A percentile compares a stretch with the other conserved stretches of the same genome.
These are phyloP conservation scores for Discostella pseudostelligera DNA, from an alignment of 108 stramenopile genomes.

Conservation along the genomic window DNA sequence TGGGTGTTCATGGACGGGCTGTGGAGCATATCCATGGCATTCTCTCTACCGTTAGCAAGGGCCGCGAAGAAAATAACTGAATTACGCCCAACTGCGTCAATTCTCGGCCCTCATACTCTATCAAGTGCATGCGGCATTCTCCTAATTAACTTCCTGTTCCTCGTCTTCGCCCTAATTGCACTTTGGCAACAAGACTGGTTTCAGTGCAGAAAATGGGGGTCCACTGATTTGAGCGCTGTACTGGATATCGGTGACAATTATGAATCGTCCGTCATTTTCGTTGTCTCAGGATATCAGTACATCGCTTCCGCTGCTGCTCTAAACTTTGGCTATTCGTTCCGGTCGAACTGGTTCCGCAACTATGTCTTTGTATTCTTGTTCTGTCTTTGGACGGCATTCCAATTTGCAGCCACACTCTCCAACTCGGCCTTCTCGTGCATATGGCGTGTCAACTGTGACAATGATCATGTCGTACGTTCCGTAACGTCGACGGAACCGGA, in stretches of 20 bases:
- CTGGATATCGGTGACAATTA: constrained; percentile 52
- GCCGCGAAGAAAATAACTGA: constrained; percentile 50
- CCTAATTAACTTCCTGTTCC: constrained; percentile 54
- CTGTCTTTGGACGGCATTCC: constrained; percentile 28
- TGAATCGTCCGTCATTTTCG: constrained; percentile 51
- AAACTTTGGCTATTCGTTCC: constrained; percentile 57
- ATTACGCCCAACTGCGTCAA: constrained; percentile 64
- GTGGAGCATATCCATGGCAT: constrained; percentile 61
- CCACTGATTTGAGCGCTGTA: constrained; percentile 45
- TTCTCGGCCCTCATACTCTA: constrained; percentile 61
- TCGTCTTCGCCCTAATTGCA: constrained; percentile 40
- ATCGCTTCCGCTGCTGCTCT: constrained; percentile 55
- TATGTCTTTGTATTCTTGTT: constrained; percentile 51
- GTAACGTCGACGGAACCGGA: constrained; percentile 19
- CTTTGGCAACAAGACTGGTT: constrained; percentile 63
- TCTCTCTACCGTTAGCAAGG: constrained; percentile 52
- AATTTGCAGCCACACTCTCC: constrained; percentile 29
- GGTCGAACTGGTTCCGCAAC: constrained; percentile 47
- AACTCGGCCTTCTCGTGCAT: constrained; percentile 53
- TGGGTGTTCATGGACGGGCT: constrained; percentile 62
- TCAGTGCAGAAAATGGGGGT: constrained; percentile 62
- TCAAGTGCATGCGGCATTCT: constrained; percentile 51
- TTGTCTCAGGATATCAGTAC: constrained; percentile 65
- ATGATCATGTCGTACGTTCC: constrained; percentile 47
- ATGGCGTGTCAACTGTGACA: constrained; percentile 62